A percentile compares a stretch with the other conserved stretches of the same genome.
These are phyloP conservation scores for Corynascus novoguineensis DNA, from an alignment of 495 filamentous ascomycete species.

Conservation along the genomic window DNA sequence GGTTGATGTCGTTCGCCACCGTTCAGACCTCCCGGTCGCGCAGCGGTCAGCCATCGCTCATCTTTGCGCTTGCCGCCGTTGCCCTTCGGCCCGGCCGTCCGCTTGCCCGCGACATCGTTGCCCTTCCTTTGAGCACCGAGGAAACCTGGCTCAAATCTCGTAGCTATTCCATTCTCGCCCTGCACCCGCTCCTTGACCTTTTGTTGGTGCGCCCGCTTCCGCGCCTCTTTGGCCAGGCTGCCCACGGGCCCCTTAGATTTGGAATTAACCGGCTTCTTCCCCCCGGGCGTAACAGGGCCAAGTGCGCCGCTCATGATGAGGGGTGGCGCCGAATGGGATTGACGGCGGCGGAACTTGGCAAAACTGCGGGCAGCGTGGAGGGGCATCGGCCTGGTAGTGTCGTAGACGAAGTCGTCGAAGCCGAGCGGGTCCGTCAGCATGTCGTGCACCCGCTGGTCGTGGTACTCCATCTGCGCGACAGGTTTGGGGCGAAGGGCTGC, in stretches of 20 bases:
- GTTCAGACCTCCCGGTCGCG: neutral
- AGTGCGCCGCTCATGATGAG: slow-evolving; percentile 23
- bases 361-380: neutral
- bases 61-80: neutral
- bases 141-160: neutral
- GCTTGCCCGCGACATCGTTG: neutral
- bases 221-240: slow-evolving; percentile 8
- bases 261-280: neutral
- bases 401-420: slow-evolving; percentile 27
- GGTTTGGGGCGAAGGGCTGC: neutral
- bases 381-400: slow-evolving; percentile 5
- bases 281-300: neutral
- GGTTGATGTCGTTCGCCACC: neutral
- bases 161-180: slow-evolving; percentile 5
- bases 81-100: neutral
- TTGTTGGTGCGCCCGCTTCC: slow-evolving; percentile 17
- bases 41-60: neutral
- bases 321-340: neutral
- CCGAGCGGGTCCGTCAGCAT: slow-evolving; percentile 26
- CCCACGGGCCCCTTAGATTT: neutral
- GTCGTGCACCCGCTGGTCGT: slow-evolving; percentile 18
- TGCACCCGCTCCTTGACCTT: slow-evolving; percentile 6
- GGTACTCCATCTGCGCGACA: slow-evolving; percentile 14
- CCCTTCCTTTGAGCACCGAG: neutral
- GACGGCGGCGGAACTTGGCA: slow-evolving; percentile 5